Evolutionary conservation across 163 green algal genomes (phyloP), one percentile per base, ranked within the genome.

Genomic region (Trebouxiophyceae sp.): DNA sequence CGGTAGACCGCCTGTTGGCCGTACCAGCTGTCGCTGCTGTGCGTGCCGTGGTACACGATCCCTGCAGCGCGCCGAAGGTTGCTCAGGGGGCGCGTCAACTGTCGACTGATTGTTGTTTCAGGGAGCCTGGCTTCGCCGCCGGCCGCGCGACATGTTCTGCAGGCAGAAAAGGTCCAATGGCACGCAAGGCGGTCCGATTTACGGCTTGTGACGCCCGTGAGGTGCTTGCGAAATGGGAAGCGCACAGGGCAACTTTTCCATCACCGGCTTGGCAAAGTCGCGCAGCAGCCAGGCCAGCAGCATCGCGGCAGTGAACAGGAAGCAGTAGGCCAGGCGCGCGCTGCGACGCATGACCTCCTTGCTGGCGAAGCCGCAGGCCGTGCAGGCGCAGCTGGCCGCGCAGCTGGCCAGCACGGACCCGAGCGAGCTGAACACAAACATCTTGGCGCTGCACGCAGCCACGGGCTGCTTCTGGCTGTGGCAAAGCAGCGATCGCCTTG

Each of bases 1-100:
- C 93, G 85, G 66, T 96, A 97, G 1, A 98, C 93, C 19, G 93
- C 93, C 70, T 98, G 93, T 72, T 90, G 85, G 2, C 93, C 91
- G 74, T 93, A 98, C 87, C 88, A 98, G 57, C 82, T 76, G 58
- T 96, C 89, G 28, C 77, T 77, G 20, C 76, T 74, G 31, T 71
- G 72, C 19, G 73, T 70, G 1, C 71, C 71, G 33, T 84, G 70
- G 5, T 77, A 73, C 7, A 95, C 72, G 61, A 95, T 92, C 88
- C 88, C 88, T 95, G 82, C 7, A 65, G 33, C 5, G 23, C 39
- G 19, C n/a, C n/a, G n/a, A n/a, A n/a, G n/a, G n/a, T n/a, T n/a
- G n/a, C n/a, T n/a, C n/a, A n/a, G n/a, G n/a, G n/a, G n/a, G n/a
- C n/a, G n/a, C n/a, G n/a, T n/a, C n/a, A n/a, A n/a, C n/a, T n/a